A percentile compares a stretch with the other conserved stretches of the same genome.
phyloP scores from a whole-genome alignment of 2,329 filamentous ascomycete species.

The Fusarium sororula region DNA sequence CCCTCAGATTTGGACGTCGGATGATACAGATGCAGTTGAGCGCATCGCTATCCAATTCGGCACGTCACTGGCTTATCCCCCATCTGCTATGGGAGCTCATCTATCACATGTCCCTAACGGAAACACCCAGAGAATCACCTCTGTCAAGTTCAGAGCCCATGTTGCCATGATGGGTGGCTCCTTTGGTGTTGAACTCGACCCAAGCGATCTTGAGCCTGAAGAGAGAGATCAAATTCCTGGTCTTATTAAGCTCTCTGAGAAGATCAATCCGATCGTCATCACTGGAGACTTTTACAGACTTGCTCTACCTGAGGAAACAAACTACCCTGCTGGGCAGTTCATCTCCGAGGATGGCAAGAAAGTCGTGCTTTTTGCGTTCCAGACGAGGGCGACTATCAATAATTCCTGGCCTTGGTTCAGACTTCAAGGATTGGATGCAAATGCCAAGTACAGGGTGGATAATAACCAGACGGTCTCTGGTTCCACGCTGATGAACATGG shows the following conservation, averaged over 20 bases:
- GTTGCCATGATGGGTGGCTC: slow-evolving; percentile 76
- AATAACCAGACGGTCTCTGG: slow-evolving; percentile 64
- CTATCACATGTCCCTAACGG: slow-evolving; percentile 69
- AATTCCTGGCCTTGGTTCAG: slow-evolving; percentile 64
- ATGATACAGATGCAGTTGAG: slow-evolving; percentile 70
- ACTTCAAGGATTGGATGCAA: slow-evolving; percentile 65
- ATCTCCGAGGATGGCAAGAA: slow-evolving; percentile 59
- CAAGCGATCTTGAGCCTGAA: slow-evolving; percentile 57
- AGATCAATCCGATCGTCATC: slow-evolving; percentile 68
- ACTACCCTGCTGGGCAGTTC: slow-evolving; percentile 70
- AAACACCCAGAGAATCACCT: slow-evolving; percentile 62
- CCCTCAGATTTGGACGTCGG: slow-evolving; percentile 72
- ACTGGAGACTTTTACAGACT: slow-evolving; percentile 68
- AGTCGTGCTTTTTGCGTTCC: slow-evolving; percentile 68
- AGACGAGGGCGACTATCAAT: slow-evolving; percentile 58
- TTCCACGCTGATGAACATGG: slow-evolving; percentile 69
- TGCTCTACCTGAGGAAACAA: slow-evolving; percentile 64
- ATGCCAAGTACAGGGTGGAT: slow-evolving; percentile 62
- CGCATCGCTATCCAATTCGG: slow-evolving; percentile 71
- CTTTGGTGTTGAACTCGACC: slow-evolving; percentile 73
- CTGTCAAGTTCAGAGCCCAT: slow-evolving; percentile 68
- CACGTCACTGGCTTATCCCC: slow-evolving; percentile 69
- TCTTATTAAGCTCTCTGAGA: slow-evolving; percentile 63
- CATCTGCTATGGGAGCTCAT: slow-evolving; percentile 72
- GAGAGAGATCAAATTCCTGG: slow-evolving; percentile 62